Conservation (phyloP, 352 stramenopile genomes). For the Pythium vanterpoolii region DNA sequence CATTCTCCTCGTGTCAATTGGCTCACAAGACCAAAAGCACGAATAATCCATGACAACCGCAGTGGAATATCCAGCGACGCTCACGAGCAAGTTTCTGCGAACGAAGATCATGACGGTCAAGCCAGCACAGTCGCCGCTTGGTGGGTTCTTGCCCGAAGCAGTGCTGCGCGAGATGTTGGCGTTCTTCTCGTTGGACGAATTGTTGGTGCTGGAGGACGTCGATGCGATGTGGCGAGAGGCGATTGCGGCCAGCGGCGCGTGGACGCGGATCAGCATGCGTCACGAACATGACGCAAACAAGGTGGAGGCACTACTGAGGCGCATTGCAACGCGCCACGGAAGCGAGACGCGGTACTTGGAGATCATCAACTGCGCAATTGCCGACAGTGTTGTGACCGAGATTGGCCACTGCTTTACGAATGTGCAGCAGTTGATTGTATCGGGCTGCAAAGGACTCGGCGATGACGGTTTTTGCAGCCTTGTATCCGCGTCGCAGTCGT, state of each 20-base stretch:
- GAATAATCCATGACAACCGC: background rate
- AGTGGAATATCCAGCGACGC: background rate
- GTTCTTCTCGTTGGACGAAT: slow-evolving; percentile 49
- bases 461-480: slow-evolving; percentile 42
- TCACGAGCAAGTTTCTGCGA: too few relatives aligned
- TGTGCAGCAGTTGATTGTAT: slow-evolving; percentile 46
- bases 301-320: slow-evolving; percentile 25
- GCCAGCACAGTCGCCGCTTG: background rate
- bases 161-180: slow-evolving; percentile 38
- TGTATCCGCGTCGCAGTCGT: slow-evolving; percentile 30
- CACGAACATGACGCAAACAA: slow-evolving; percentile 32
- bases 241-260: slow-evolving; percentile 30
- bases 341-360: slow-evolving; percentile 33
- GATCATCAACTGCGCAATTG: slow-evolving; percentile 47
- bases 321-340: slow-evolving; percentile 39
- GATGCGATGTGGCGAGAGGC: slow-evolving; percentile 33
- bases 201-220: slow-evolving; percentile 49
- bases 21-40: background rate
- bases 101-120: background rate
- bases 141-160: slow-evolving; percentile 22
- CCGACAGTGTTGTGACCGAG: slow-evolving; percentile 29
- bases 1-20: slow-evolving; percentile 5
- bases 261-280: slow-evolving; percentile 29
- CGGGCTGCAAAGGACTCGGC: slow-evolving; percentile 48
- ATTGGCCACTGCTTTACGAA: slow-evolving; percentile 29